phyloP scores from a whole-genome alignment of 208 protist species.

The Trypanosoma cruzi region DNA sequence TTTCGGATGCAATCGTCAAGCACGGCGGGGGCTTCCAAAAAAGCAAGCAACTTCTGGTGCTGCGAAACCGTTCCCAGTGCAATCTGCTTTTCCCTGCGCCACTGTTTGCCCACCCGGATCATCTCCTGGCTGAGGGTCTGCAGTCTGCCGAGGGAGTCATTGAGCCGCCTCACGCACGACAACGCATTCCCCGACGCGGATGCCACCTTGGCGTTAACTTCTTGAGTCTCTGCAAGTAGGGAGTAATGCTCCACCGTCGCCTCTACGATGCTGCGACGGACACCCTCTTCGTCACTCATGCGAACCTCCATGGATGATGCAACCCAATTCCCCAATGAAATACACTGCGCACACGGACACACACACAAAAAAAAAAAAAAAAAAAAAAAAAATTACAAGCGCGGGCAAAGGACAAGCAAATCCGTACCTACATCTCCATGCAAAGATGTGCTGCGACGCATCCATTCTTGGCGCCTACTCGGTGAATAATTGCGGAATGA shows the following conservation, averaged over 20 bases:
- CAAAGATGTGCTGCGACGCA: not conserved
- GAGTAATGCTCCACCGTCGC: constrained; percentile 71
- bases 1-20: constrained; percentile 68
- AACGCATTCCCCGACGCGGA: constrained; percentile 37
- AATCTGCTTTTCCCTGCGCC: constrained; percentile 63
- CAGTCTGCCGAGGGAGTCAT: constrained; percentile 49
- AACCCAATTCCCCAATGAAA: not conserved
- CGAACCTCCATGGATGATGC: constrained; percentile 17
- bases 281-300: constrained; percentile 42
- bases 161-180: constrained; percentile 42
- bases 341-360: not conserved
- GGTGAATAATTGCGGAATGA: not conserved
- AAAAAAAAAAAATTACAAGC: constrained; percentile 2
- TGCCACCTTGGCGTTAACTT: constrained; percentile 47
- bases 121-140: constrained; percentile 51
- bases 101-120: constrained; percentile 41
- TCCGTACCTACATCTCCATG: not conserved
- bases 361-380: constrained; percentile 19
- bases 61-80: constrained; percentile 47
- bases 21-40: constrained; percentile 70
- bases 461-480: not conserved
- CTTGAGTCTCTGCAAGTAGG: constrained; percentile 54
- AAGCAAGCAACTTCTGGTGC: constrained; percentile 65
- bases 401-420: not conserved
- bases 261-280: constrained; percentile 62